These are phyloP conservation scores for Phytophthora cajani DNA, from an alignment of 352 stramenopile genomes.

Conservation along the genomic window DNA sequence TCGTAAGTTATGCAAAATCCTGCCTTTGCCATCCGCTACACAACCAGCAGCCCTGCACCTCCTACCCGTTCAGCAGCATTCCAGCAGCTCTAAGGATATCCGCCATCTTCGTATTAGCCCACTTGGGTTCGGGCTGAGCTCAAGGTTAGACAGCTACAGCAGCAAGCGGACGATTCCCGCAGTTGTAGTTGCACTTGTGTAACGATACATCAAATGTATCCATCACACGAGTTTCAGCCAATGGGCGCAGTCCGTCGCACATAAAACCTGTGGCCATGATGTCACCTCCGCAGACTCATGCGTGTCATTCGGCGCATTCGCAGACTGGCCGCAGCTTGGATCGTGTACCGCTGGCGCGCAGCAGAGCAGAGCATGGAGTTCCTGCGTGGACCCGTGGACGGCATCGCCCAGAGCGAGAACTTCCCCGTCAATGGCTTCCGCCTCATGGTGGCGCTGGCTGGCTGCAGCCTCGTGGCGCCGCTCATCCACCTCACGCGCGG, in stretches of 20 bases:
- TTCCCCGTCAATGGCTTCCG: constrained; percentile 83
- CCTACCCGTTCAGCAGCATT: too few relatives aligned
- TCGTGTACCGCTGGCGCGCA: constrained; percentile 25
- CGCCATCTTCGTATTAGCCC: background rate
- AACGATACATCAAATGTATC: constrained; percentile 4
- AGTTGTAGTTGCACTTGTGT: constrained; percentile 26
- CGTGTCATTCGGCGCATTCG: constrained; percentile 38
- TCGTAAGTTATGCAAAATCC: too few relatives aligned
- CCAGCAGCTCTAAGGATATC: too few relatives aligned
- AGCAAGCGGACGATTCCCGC: constrained; percentile 11
- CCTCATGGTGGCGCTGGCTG: constrained; percentile 73
- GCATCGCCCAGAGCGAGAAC: constrained; percentile 66
- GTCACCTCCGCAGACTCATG: constrained; percentile 1
- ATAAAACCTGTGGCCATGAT: constrained; percentile 31
- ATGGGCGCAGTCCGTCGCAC: constrained; percentile 25
- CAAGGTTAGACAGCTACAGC: background rate
- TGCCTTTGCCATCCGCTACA: too few relatives aligned
- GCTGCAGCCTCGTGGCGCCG: constrained; percentile 72
- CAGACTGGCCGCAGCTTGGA: constrained; percentile 18
- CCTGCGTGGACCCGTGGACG: constrained; percentile 70
- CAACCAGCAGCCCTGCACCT: too few relatives aligned
- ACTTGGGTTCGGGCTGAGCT: background rate
- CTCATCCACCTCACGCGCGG: constrained; percentile 63
- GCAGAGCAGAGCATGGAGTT: constrained; percentile 52
- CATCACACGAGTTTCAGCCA: constrained; percentile 36